Conservation (phyloP, 106 monocot genomes). For the Xerophyta viscosa region DNA sequence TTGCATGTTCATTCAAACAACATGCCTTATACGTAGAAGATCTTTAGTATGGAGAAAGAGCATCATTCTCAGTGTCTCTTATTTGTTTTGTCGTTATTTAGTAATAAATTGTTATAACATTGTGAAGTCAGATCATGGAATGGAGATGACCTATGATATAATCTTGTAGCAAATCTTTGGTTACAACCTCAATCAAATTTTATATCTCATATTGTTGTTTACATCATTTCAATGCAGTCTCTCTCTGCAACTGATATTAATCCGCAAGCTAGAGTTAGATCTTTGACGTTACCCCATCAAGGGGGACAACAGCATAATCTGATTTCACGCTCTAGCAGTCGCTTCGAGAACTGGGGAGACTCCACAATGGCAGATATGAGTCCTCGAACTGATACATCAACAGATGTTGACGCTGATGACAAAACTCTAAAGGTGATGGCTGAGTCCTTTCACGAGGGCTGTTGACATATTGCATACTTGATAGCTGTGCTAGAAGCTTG, state of each 20-base stretch:
- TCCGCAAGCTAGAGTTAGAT: slow-evolving; percentile 13
- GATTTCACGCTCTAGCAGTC: slow-evolving; percentile 24
- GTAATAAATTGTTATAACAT: no score
- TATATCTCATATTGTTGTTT: background rate
- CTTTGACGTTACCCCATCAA: slow-evolving; percentile 16
- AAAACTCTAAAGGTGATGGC: slow-evolving; percentile 56
- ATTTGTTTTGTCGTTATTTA: no score
- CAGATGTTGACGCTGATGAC: slow-evolving; percentile 74
- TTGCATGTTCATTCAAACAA: no score
- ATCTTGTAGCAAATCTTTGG: no score
- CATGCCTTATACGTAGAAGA: no score
- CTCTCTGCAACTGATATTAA: slow-evolving; percentile 22
- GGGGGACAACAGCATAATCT: slow-evolving; percentile 22
- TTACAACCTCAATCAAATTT: no score
- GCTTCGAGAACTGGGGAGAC: slow-evolving; percentile 63
- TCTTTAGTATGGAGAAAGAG: no score
- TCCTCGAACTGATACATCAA: slow-evolving; percentile 84
- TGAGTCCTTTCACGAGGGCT: background rate
- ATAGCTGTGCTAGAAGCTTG: no score
- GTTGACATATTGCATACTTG: background rate
- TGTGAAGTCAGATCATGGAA: no score
- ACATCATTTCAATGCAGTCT: slow-evolving; percentile 17
- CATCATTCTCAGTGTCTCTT: no score
- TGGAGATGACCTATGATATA: no score
- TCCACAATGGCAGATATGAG: slow-evolving; percentile 74